Base-by-base conservation (phyloP, 1,139 yeast genomes). In the Geotrichum aggregatum region DNA sequence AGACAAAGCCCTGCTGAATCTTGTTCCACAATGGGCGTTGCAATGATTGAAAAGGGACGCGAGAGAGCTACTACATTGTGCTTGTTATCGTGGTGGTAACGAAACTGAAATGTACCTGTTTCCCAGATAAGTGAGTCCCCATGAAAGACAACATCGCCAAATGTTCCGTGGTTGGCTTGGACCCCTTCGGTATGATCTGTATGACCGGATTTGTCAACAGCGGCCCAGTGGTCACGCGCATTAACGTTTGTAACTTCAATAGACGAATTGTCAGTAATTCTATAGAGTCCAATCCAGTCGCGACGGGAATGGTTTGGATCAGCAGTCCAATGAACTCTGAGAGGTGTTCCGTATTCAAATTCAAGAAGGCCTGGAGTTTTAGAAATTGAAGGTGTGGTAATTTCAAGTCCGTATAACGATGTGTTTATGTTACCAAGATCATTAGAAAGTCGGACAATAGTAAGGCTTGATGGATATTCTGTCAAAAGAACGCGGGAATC, bases 211-310 rank as follows among this genome's bases (percentile, higher is more conserved):
- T 69, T 64, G 43, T 76, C 75, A n/a, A 77, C 66, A 57, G 81
- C 82, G 33, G 76, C 65, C 95, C 95, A 87, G 60, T 86, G 80
- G 7, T 87, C 87, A 30, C 78, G 69, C 11, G 92, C 83, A 13
- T 87, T 76, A 24, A 82, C 71, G 44, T 77, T 71, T 0, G 95
- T 86, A 49, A 75, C 77, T 43, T 76, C 76, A 50, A 82, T 73
- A 7, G 86, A 79, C 43, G 74, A 74, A 21, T 87, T 81, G 58
- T 80, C 86, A 21, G 79, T 73, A 19, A 84, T 77, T 54, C 79
- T 79, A 68, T 87, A 87, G 47, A 87, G 70, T 0, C 94, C 95
- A 59, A 87, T 77, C 96, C 96, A 87, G 64, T 86, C 94, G 46
- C 74, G 75, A 3, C 62, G 58, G 28, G 72, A 61, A 50, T 72